A percentile compares a stretch with the other conserved stretches of the same genome.
phyloP scores from a whole-genome alignment of 805 yeast genomes.

The Phaffomyces antillensis region DNA sequence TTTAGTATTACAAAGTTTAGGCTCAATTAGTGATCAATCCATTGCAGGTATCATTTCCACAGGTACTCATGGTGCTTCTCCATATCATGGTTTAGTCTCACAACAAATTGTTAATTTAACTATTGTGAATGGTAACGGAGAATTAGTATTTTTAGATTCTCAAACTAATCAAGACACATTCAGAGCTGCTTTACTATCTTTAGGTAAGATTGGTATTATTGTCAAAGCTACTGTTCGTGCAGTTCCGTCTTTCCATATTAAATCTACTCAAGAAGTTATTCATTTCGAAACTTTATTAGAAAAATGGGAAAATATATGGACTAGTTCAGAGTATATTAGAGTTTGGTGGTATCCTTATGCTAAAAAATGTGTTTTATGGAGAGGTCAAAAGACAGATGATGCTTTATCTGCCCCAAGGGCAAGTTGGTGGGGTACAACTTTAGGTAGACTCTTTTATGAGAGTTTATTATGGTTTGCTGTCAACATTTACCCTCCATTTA shows the following conservation, averaged over 20 bases:
- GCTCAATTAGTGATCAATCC: constrained; percentile 90
- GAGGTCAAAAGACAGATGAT: constrained; percentile 71
- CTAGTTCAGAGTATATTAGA: constrained; percentile 82
- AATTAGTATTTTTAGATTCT: constrained; percentile 40
- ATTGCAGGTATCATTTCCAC: constrained; percentile 94
- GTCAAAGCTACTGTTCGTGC: constrained; percentile 79
- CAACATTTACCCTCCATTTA: constrained; percentile 60
- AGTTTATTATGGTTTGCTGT: constrained; percentile 73
- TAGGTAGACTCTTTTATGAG: constrained; percentile 79
- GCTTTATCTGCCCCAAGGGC: constrained; percentile 55
- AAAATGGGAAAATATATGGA: constrained; percentile 76
- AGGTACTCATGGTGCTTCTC: constrained; percentile 95
- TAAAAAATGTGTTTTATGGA: constrained; percentile 80
- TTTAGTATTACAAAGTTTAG: constrained; percentile 82
- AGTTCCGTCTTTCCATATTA: constrained; percentile 76
- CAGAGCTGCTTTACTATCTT: constrained; percentile 73
- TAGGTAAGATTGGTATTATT: constrained; percentile 89
- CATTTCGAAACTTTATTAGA: constrained; percentile 65
- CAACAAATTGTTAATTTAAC: constrained; percentile 80
- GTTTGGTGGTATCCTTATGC: constrained; percentile 98
- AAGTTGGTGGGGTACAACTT: constrained; percentile 78
- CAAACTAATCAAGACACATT: constrained; percentile 64
- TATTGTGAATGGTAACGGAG: constrained; percentile 70
- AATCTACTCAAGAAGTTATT: constrained; percentile 76
- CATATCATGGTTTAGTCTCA: constrained; percentile 83